Conservation (phyloP, 2,329 filamentous ascomycete genomes). For the Nemania sp. region DNA sequence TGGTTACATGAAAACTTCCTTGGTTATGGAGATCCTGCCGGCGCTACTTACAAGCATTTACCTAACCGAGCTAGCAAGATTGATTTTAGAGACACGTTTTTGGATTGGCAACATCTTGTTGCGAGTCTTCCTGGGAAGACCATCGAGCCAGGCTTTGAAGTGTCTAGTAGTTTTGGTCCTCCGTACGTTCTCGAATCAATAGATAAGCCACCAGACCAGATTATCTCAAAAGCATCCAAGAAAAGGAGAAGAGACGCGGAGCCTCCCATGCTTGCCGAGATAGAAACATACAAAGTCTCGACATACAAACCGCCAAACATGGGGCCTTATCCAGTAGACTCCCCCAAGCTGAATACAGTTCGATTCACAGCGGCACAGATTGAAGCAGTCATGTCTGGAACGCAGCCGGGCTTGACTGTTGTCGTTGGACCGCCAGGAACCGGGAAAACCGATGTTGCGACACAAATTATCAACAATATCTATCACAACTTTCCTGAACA, state of each 20-base stretch:
- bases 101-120: conserved; percentile 94
- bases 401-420: conserved; percentile 92
- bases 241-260: conserved; percentile 87
- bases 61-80: conserved; percentile 81
- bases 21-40: conserved; percentile 93
- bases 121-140: conserved; percentile 90
- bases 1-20: conserved; percentile 98
- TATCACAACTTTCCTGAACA: conserved; percentile 98
- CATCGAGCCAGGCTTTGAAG: conserved; percentile 80
- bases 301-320: conserved; percentile 91
- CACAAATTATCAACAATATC: conserved; percentile 98
- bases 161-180: conserved; percentile 80
- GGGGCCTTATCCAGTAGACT: conserved; percentile 89
- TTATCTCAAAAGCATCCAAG: conserved; percentile 75
- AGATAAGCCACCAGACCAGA: conserved; percentile 64
- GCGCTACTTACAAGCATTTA: conserved; percentile 86
- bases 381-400: conserved; percentile 92
- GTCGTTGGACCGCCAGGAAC: conserved; percentile 96
- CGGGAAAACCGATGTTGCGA: conserved; percentile 98
- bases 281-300: conserved; percentile 81
- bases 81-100: conserved; percentile 93
- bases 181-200: conserved; percentile 85
- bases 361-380: conserved; percentile 93
- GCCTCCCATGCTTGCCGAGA: conserved; percentile 69
- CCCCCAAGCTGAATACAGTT: conserved; percentile 82